These are phyloP conservation scores for Ogataea methylovora DNA, from an alignment of 805 yeast species.

Conservation along the genomic window DNA sequence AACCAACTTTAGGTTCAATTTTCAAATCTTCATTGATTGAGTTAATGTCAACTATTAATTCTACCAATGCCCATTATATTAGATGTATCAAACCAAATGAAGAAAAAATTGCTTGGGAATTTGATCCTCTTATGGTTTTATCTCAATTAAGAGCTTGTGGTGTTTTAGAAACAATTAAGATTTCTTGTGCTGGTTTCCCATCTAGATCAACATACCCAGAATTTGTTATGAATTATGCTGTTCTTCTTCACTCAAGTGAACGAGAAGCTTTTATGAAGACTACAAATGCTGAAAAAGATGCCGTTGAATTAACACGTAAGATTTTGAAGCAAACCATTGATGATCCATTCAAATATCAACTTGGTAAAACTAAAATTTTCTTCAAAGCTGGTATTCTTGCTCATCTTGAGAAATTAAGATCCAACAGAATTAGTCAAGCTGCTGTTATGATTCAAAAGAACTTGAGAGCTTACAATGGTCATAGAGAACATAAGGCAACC, in stretches of 20 bases:
- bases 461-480: slow-evolving; percentile 56
- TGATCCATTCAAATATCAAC: slow-evolving; percentile 66
- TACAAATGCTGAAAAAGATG: slow-evolving; percentile 44
- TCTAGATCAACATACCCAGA: slow-evolving; percentile 93
- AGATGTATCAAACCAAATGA: slow-evolving; percentile 97
- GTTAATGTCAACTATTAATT: slow-evolving; percentile 84
- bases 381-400: slow-evolving; percentile 97
- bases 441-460: slow-evolving; percentile 85
- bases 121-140: slow-evolving; percentile 90
- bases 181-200: slow-evolving; percentile 97
- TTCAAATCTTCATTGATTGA: slow-evolving; percentile 90
- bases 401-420: slow-evolving; percentile 74
- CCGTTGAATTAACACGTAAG: slow-evolving; percentile 56
- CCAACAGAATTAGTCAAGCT: slow-evolving; percentile 67
- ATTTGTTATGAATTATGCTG: slow-evolving; percentile 83
- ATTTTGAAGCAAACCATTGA: slow-evolving; percentile 61
- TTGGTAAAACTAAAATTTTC: slow-evolving; percentile 90
- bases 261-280: slow-evolving; percentile 57
- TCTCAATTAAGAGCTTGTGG: slow-evolving; percentile 97
- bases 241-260: slow-evolving; percentile 63
- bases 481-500: slow-evolving; percentile 50
- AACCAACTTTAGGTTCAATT: slow-evolving; percentile 92
- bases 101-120: slow-evolving; percentile 90
- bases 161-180: slow-evolving; percentile 92
- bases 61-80: slow-evolving; percentile 93